Conservation (phyloP, 345 rosid species). For the Acer negundo region DNA sequence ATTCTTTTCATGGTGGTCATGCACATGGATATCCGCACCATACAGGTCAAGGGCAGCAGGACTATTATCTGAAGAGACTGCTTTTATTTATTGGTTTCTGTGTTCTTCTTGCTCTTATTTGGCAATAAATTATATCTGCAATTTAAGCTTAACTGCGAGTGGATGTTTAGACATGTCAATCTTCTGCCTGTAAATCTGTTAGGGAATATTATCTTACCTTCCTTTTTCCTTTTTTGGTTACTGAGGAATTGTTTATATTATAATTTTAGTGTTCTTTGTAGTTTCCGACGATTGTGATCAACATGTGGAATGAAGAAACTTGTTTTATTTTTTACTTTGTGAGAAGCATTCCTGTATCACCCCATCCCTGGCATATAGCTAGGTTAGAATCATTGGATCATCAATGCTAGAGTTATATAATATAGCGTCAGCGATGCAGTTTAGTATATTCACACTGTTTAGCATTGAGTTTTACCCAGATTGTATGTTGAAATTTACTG, state of each 20-base stretch:
- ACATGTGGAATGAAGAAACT: constrained; percentile 13
- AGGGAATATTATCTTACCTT: constrained; percentile 10
- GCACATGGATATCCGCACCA: constrained; percentile 60
- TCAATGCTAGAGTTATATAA: no score
- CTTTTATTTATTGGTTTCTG: constrained; percentile 50
- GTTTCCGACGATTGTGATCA: constrained; percentile 14
- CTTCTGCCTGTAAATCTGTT: constrained; percentile 32
- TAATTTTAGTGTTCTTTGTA: constrained; percentile 8
- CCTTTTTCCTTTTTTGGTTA: background rate
- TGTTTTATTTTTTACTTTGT: background rate
- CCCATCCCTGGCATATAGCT: background rate
- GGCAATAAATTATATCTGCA: constrained; percentile 43
- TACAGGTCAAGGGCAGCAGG: constrained; percentile 77
- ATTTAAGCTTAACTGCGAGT: constrained; percentile 15
- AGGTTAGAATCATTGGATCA: background rate
- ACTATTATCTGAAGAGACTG: constrained; percentile 64
- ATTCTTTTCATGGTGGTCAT: constrained; percentile 74
- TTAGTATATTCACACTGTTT: background rate
- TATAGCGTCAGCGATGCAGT: background rate
- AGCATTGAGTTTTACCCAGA: background rate
- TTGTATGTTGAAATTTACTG: background rate
- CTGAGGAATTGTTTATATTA: constrained; percentile 34
- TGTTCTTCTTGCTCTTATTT: constrained; percentile 60
- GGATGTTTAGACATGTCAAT: constrained; percentile 19
- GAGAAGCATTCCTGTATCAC: background rate